Evolutionary conservation across 495 filamentous ascomycete species (phyloP).

Genomic region (Durotheca rogersii): DNA sequence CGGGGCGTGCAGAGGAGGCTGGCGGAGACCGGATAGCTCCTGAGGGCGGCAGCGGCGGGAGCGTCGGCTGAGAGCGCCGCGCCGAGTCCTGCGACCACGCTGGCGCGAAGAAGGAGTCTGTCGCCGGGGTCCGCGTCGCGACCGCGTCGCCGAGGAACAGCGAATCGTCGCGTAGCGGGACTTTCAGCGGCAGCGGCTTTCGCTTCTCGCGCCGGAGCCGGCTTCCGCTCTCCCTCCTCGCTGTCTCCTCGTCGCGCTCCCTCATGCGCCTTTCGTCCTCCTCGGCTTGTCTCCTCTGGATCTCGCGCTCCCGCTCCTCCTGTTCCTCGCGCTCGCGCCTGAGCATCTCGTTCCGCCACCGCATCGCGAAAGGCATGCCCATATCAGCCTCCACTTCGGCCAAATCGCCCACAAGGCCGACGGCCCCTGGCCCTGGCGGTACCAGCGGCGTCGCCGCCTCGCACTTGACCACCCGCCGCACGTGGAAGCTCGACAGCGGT

Average conservation of each 20-base stretch:
- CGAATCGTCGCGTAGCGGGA: slow-evolving; percentile 7
- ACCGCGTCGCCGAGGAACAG: slow-evolving; percentile 6
- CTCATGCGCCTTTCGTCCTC: too few relatives aligned
- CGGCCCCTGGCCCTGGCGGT: background rate
- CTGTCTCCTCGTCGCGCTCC: too few relatives aligned
- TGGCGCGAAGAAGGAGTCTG: slow-evolving; percentile 20
- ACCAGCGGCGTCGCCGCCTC: background rate
- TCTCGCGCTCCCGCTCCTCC: background rate
- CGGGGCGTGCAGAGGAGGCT: too few relatives aligned
- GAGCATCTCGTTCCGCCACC: background rate
- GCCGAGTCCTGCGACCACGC: slow-evolving; percentile 24
- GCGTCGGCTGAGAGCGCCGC: too few relatives aligned
- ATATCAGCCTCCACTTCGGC: background rate
- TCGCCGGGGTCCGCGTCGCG: background rate
- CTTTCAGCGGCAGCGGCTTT: too few relatives aligned
- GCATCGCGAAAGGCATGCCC: background rate
- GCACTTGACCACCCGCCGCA: slow-evolving; percentile 12
- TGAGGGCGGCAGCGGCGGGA: too few relatives aligned
- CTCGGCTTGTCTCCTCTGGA: too few relatives aligned
- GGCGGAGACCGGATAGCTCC: too few relatives aligned
- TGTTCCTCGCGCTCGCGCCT: background rate
- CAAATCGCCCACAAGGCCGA: background rate
- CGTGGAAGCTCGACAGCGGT: slow-evolving; percentile 14
- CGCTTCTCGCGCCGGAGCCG: too few relatives aligned
- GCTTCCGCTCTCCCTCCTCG: too few relatives aligned